Conservation (phyloP, 345 rosid genomes). For the Salix exigua region DNA sequence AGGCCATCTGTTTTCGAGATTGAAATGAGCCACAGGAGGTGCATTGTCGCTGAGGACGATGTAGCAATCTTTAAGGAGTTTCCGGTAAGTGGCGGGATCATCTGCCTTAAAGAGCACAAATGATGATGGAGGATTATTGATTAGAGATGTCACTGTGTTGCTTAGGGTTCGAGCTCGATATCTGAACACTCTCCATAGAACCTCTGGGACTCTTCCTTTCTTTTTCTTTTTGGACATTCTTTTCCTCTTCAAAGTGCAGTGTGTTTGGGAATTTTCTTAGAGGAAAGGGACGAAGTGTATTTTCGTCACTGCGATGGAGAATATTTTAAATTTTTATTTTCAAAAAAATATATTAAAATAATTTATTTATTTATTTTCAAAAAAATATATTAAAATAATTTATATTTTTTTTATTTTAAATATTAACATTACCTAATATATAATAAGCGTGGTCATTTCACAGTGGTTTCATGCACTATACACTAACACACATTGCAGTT, state of each 20-base stretch:
- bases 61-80: conserved; percentile 52
- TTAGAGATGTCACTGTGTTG: conserved; percentile 36
- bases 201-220: conserved; percentile 49
- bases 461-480: too few species aligned
- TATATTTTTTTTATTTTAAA: too few species aligned
- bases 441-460: too few species aligned
- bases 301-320: too few species aligned
- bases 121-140: conserved; percentile 4
- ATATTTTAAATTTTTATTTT: too few species aligned
- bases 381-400: too few species aligned
- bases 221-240: conserved; percentile 26
- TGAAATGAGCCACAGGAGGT: conserved; percentile 37
- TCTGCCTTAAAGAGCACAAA: conserved; percentile 36
- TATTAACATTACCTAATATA: too few species aligned
- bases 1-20: conserved; percentile 39
- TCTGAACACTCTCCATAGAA: conserved; percentile 51
- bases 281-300: not conserved
- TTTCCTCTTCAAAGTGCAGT: not conserved
- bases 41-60: conserved; percentile 43
- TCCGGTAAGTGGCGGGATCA: conserved; percentile 55
- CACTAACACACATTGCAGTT: too few species aligned
- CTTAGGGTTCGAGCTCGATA: conserved; percentile 40
- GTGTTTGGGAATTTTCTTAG: not conserved
- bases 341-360: too few species aligned
- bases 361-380: too few species aligned